Evolutionary conservation across 2,329 filamentous ascomycete species (phyloP).

Genomic region (Fonsecaea pugnacius): DNA sequence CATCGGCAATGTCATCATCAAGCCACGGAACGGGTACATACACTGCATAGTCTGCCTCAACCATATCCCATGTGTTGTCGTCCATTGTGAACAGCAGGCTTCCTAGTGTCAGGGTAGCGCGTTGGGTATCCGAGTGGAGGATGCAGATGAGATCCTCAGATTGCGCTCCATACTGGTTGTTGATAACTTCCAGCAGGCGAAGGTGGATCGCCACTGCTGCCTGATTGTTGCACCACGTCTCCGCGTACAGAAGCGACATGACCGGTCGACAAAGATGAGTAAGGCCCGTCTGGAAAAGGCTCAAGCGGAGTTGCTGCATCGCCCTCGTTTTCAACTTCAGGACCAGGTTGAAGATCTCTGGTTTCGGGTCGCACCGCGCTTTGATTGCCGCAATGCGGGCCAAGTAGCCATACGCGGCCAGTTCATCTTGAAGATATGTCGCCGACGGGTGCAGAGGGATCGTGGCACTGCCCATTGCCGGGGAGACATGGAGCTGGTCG

Average conservation of each 20-base stretch:
- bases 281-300: constrained; percentile 1
- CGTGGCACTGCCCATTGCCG: neutral
- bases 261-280: constrained; percentile 12
- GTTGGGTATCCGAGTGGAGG: constrained; percentile 21
- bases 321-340: constrained; percentile 21
- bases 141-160: constrained; percentile 15
- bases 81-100: constrained; percentile 13
- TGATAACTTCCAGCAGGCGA: constrained; percentile 10
- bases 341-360: constrained; percentile 8
- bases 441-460: neutral
- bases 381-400: constrained; percentile 20
- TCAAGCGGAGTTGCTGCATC: constrained; percentile 17
- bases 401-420: constrained; percentile 17
- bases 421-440: constrained; percentile 19
- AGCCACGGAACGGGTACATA: neutral
- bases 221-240: constrained; percentile 18
- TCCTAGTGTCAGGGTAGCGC: constrained; percentile 11
- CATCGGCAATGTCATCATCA: neutral
- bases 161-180: constrained; percentile 12
- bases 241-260: constrained; percentile 16
- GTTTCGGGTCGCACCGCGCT: constrained; percentile 5
- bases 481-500: constrained; percentile 8
- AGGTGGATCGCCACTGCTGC: constrained; percentile 17
- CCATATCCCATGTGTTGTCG: constrained; percentile 5
- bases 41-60: constrained; percentile 9